Conservation (phyloP, 225 moss, liverwort and hornwort species). For the Sphagnum contortum region DNA sequence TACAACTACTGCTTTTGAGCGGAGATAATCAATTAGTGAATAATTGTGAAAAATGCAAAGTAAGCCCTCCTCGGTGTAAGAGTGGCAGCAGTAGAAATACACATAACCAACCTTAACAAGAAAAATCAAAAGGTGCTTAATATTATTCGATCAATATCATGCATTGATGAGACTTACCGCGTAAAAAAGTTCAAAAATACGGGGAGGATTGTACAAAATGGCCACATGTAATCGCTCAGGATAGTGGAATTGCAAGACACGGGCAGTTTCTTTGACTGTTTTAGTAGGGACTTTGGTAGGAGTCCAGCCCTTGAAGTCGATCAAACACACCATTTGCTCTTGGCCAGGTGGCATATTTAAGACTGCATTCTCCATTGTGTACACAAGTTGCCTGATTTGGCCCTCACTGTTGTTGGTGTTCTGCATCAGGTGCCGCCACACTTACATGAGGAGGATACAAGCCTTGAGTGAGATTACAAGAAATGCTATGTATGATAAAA, state of each 20-base stretch:
- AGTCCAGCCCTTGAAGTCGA: constrained; percentile 91
- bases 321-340: constrained; percentile 93
- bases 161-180: constrained; percentile 25
- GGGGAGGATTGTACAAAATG: constrained; percentile 72
- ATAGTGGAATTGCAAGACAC: constrained; percentile 80
- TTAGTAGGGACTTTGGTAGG: constrained; percentile 56
- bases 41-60: too few species aligned
- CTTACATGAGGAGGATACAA: too few species aligned
- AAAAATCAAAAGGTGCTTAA: too few species aligned
- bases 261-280: constrained; percentile 56
- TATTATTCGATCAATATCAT: too few species aligned
- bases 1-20: too few species aligned
- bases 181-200: constrained; percentile 71
- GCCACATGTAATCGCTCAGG: constrained; percentile 63
- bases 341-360: constrained; percentile 56
- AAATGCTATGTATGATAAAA: too few species aligned
- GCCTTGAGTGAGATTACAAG: too few species aligned
- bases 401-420: constrained; percentile 50
- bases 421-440: constrained; percentile 17
- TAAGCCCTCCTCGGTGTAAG: too few species aligned
- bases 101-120: too few species aligned
- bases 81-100: too few species aligned
- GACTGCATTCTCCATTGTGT: constrained; percentile 75
- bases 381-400: constrained; percentile 84
- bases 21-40: too few species aligned